Percentiles rank a stretch among this genome's conserved stretches.
phyloP scores from a whole-genome alignment of 768 basidiomycete species.

The Hebeloma cylindrosporum region DNA sequence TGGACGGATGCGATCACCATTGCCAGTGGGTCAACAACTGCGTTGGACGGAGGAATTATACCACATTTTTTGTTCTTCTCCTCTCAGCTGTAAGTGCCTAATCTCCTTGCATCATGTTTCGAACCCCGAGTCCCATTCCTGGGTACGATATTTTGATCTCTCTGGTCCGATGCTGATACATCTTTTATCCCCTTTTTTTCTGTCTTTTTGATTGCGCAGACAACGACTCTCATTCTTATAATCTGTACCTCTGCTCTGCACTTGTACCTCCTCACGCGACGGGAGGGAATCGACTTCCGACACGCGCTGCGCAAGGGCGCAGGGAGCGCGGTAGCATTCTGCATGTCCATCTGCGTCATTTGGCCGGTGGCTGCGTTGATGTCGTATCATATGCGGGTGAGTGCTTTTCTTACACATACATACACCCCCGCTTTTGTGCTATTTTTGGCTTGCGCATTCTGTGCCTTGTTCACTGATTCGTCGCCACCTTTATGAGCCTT shows the following conservation, averaged over 20 bases:
- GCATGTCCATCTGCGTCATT: slow-evolving; percentile 66
- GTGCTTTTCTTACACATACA: too few relatives aligned
- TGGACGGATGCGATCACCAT: slow-evolving; percentile 93
- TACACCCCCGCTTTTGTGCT: too few relatives aligned
- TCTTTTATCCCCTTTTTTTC: slow-evolving; percentile 4
- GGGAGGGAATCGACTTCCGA: slow-evolving; percentile 47
- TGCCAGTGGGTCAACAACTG: slow-evolving; percentile 95
- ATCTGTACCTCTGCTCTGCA: slow-evolving; percentile 85
- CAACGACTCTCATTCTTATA: slow-evolving; percentile 70
- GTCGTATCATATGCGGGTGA: slow-evolving; percentile 82
- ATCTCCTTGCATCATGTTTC: slow-evolving; percentile 4
- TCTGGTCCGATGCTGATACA: slow-evolving; percentile 2
- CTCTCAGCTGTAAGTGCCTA: slow-evolving; percentile 61
- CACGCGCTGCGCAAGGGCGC: slow-evolving; percentile 50
- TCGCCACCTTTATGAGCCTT: too few relatives aligned
- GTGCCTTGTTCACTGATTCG: too few relatives aligned
- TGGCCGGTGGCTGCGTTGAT: slow-evolving; percentile 84
- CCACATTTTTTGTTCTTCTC: slow-evolving; percentile 88
- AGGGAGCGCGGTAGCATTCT: slow-evolving; percentile 83
- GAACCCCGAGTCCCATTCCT: background rate
- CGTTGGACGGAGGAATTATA: slow-evolving; percentile 92
- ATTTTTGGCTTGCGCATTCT: background rate
- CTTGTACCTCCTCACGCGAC: slow-evolving; percentile 63
- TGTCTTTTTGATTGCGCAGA: slow-evolving; percentile 38
- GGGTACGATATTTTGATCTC: background rate